phyloP scores from a whole-genome alignment of 129 eudicot genomes.

The Solidago caesia region DNA sequence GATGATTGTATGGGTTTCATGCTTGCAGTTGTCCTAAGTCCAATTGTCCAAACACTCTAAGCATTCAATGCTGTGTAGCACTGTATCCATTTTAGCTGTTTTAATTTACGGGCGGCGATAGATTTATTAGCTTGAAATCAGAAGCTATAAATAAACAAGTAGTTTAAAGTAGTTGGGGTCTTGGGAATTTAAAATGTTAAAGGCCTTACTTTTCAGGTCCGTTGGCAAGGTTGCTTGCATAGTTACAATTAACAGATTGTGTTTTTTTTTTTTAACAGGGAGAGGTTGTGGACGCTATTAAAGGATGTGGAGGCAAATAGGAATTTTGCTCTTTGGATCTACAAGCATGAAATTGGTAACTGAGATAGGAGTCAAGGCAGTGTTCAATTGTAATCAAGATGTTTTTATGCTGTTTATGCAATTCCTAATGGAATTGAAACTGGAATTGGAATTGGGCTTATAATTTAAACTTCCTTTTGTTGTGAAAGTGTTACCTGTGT shows the following conservation, averaged over 20 bases:
- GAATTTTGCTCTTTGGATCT: conserved; percentile 1
- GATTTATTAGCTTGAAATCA: no score
- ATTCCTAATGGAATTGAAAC: conserved; percentile 23
- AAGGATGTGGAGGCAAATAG: not conserved
- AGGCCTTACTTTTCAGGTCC: not conserved
- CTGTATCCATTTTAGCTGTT: no score
- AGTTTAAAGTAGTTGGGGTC: not conserved
- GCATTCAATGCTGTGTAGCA: no score
- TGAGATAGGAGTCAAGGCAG: conserved; percentile 21
- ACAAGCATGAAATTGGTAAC: conserved; percentile 15
- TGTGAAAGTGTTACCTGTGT: not conserved
- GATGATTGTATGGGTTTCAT: no score
- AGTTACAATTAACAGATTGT: conserved; percentile 2
- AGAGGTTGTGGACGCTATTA: not conserved
- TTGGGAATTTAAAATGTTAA: not conserved
- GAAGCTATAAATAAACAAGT: not conserved
- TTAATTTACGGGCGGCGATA: no score
- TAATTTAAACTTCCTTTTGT: conserved; percentile 12
- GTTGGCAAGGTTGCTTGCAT: not conserved
- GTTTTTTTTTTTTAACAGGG: not conserved
- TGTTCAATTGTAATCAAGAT: conserved; percentile 27
- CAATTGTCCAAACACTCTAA: no score
- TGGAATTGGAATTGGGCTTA: conserved; percentile 24
- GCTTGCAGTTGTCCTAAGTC: no score
- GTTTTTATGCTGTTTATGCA: conserved; percentile 23